Evolutionary conservation across 1,284 basidiomycete species (phyloP), one percentile per base, ranked within the genome.

Genomic region (Cryptococcus sp.): DNA sequence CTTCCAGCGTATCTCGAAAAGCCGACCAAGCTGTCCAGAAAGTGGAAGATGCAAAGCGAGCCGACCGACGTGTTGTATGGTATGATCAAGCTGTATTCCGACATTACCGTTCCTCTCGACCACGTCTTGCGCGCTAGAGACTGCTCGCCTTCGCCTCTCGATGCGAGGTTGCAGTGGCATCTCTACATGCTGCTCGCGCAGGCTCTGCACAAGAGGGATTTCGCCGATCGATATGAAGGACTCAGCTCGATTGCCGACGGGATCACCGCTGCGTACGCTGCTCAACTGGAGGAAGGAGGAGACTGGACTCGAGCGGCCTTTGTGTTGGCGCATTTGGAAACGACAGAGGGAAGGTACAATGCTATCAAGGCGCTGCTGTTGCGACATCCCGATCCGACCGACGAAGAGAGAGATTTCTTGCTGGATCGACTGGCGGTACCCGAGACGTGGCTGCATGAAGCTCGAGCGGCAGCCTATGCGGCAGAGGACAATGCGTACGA

Each of bases 151-250:
- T 86, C 83, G 11, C 85, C 86, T 0, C 71, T 82, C 19, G 92
- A 95, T 69, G 85, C 83, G 65, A 82, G 88, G 11, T 75, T 97
- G 47, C 80, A 87, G 7, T 99, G 94, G 94, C 92, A 97, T 72
- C 69, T 97, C 25, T 97, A 94, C 68, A 81, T 92, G 51, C 75
- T 97, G 28, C 77, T 98, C 23, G 86, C 90, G 4, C 81, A 85
- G 22, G 86, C 86, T 45, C 80, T 97, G 69, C 78, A 83, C 35
- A 74, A 85, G 42, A 80, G 92, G 23, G 92, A 97, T 68, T 87
- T 95, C 56, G 80, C 81, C 31, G 93, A 97, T 69, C 80, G 92
- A 5, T 78, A 78, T 28, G 78, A 74, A 35, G 87, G 87, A 0
- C 85, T 87, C 64, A 87, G 86, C 68, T 82, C 84, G 2, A 83